Percentiles rank a stretch among this genome's conserved stretches.
Evolutionary conservation across 1,284 basidiomycete genomes (phyloP).

Genomic region (Ganoderma sp.): DNA sequence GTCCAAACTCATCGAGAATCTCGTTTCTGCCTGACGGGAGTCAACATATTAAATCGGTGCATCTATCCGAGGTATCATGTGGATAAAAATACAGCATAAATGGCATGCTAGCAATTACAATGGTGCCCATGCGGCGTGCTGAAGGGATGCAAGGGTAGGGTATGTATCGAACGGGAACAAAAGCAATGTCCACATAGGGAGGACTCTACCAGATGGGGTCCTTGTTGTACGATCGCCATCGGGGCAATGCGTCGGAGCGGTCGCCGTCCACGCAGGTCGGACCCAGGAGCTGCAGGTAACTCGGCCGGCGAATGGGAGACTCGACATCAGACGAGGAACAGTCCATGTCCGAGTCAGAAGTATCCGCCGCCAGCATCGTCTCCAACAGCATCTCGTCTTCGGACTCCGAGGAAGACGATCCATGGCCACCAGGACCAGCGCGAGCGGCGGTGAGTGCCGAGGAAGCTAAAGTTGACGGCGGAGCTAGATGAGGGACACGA

Average conservation of each 20-base stretch:
- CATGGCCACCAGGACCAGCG: not conserved
- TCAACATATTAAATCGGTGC: not conserved
- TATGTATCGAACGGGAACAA: not conserved
- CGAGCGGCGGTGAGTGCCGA: not conserved
- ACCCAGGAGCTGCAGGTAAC: not conserved
- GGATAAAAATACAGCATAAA: not conserved
- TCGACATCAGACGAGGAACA: conserved; percentile 26
- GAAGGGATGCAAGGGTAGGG: not conserved
- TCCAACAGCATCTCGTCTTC: conserved; percentile 34
- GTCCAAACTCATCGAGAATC: not conserved
- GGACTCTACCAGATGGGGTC: conserved; percentile 1
- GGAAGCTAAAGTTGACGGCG: not conserved
- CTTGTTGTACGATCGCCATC: conserved; percentile 5
- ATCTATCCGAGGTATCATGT: not conserved
- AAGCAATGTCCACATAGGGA: not conserved
- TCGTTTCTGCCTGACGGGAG: not conserved
- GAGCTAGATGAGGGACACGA: not conserved
- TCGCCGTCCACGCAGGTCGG: not conserved
- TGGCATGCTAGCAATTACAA: not conserved
- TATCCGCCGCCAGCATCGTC: conserved; percentile 31
- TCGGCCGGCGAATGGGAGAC: conserved; percentile 7
- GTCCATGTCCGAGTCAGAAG: conserved; percentile 31
- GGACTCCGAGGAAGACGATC: conserved; percentile 14
- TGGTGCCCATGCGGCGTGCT: not conserved
- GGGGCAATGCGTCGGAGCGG: not conserved